Evolutionary conservation across 306 rosid genomes (phyloP).

Genomic region (Luffa acutangula): DNA sequence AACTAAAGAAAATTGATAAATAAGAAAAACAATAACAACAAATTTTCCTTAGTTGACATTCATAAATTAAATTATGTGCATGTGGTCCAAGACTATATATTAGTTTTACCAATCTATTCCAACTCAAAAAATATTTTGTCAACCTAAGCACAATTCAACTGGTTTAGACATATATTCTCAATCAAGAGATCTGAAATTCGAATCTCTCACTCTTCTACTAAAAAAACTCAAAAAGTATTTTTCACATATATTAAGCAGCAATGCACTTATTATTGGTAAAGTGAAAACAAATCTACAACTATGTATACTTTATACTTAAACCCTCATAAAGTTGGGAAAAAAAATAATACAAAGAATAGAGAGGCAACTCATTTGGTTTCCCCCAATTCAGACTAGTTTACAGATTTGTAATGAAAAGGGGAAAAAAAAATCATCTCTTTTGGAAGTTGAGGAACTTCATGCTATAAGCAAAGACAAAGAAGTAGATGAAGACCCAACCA

Average conservation of each 20-base stretch:
- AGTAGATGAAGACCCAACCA: slow-evolving; percentile 25
- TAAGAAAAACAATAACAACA: too few species aligned
- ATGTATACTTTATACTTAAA: neutral
- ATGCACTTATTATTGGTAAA: neutral
- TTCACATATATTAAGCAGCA: neutral
- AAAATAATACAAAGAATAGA: neutral
- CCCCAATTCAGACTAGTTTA: neutral
- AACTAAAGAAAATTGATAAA: too few species aligned
- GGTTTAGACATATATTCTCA: too few species aligned
- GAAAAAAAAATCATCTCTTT: slow-evolving; percentile 8
- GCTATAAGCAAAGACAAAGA: slow-evolving; percentile 23
- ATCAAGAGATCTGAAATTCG: too few species aligned
- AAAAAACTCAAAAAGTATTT: neutral
- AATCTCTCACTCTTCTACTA: too few species aligned
- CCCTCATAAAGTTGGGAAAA: neutral
- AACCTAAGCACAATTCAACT: too few species aligned
- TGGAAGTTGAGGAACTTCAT: slow-evolving; percentile 27
- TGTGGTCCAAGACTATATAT: neutral
- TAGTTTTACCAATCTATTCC: too few species aligned
- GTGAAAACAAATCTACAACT: neutral
- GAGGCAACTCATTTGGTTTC: neutral
- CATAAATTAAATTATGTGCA: neutral
- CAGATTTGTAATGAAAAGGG: neutral
- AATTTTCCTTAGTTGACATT: too few species aligned
- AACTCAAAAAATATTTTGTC: neutral